Base-by-base conservation (phyloP, 2,329 filamentous ascomycete species). In the Exophiala aquamarina region DNA sequence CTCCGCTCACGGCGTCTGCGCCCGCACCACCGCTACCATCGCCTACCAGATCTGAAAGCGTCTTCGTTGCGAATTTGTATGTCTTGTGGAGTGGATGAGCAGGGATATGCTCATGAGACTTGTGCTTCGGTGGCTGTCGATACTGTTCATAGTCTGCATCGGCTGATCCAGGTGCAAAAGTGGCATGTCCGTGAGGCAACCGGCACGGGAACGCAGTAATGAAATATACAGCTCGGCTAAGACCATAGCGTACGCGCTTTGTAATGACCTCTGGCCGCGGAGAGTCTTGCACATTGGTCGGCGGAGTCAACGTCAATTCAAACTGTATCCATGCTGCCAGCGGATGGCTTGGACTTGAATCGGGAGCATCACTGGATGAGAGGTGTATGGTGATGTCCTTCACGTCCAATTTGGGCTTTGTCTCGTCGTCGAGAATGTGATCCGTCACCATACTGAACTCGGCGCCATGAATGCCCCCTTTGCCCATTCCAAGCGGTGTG, bases 171-270 rank as follows among this genome's bases (percentile, higher is more conserved):
- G 49, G 23, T 14, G 44, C 44, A 35, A 50, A 46, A 2, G 44
- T 52, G 6, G 59, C 55, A 36, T 63, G 60, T 3, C 69, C 68
- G 5, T 60, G 54, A 3, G 76, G 74, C 9, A 72, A 66, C 5
- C 66, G 70, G 58, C 78, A 82, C 14, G 74, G 75, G 57, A 75
- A 76, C 1, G 77, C 75, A 1, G 75, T 70, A 34, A 82, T 64
- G 57, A 81, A 82, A 20, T 75, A 69, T 11, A 77, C 70, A 48
- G 79, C 75, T 59, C 77, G 70, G 13, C 62, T 65, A 19, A 81
- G 62, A 1, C 71, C 65, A 21, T 74, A 63, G 9, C 62, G 57
- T 10, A 69, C 53, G 13, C 58, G 54, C 17, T 39, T 19, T 10
- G 38, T 56, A 7, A 47, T 52, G 41, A 70, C 68, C 11, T 34